Conservation (phyloP, 192 early-diverging fungal genomes). For the Coemansia sp. region DNA sequence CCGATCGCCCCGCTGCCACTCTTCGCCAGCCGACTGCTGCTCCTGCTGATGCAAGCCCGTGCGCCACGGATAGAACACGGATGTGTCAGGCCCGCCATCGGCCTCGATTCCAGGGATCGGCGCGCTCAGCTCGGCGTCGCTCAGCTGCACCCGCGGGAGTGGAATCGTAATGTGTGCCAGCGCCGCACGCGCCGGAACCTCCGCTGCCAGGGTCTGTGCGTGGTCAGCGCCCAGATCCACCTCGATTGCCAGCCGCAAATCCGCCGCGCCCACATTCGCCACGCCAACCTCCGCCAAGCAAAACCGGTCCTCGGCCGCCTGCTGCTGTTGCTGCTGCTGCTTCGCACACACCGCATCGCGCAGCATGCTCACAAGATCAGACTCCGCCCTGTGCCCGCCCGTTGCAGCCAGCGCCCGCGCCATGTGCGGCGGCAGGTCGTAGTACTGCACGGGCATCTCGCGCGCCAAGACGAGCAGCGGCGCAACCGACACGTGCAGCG, state of each 20-base stretch:
- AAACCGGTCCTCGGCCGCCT: conserved; percentile 9
- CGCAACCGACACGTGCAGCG: conserved; percentile 28
- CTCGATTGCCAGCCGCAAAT: conserved; percentile 21
- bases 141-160: conserved; percentile 17
- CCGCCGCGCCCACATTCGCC: conserved; percentile 15
- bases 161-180: conserved; percentile 27
- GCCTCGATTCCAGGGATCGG: conserved; percentile 39
- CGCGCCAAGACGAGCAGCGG: conserved; percentile 17
- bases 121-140: background rate
- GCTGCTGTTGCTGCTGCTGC: no score
- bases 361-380: conserved; percentile 10
- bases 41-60: background rate
- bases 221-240: conserved; percentile 11
- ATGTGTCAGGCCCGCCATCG: conserved; percentile 28
- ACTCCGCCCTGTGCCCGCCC: background rate
- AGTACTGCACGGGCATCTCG: conserved; percentile 10
- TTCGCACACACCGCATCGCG: background rate
- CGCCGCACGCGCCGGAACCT: background rate
- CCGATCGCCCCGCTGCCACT: conserved; percentile 15
- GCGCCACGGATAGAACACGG: conserved; percentile 41
- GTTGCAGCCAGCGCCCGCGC: conserved; percentile 4
- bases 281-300: conserved; percentile 33
- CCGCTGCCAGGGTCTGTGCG: background rate
- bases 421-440: conserved; percentile 31
- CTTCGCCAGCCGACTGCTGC: no score